These are phyloP conservation scores for Xanthoparmelia taractica DNA, from an alignment of 495 filamentous ascomycete species.

Conservation along the genomic window DNA sequence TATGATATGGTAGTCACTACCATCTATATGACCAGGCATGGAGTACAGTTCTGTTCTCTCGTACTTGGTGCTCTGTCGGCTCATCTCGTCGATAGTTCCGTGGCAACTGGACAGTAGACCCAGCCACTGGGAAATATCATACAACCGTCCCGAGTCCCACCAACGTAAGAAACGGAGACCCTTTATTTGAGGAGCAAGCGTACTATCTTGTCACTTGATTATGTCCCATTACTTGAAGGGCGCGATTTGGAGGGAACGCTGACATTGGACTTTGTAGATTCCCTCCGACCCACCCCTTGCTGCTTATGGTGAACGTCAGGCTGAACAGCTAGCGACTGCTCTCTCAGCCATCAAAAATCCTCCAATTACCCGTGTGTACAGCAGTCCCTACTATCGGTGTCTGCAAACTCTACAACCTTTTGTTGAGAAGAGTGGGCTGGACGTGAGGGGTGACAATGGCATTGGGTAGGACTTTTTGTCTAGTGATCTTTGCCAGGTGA, in stretches of 20 bases:
- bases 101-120: slow-evolving; percentile 77
- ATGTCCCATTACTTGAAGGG: neutral
- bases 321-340: slow-evolving; percentile 65
- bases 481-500: neutral
- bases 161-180: slow-evolving; percentile 30
- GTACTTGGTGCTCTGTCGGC: neutral
- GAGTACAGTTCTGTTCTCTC: slow-evolving; percentile 43
- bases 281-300: slow-evolving; percentile 81
- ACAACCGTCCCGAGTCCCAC: slow-evolving; percentile 65
- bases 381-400: slow-evolving; percentile 84
- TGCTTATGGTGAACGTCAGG: slow-evolving; percentile 74
- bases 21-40: slow-evolving; percentile 81
- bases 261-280: slow-evolving; percentile 33
- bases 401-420: slow-evolving; percentile 67
- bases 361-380: slow-evolving; percentile 69
- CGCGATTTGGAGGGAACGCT: neutral
- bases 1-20: slow-evolving; percentile 31
- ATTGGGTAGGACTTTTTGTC: slow-evolving; percentile 43
- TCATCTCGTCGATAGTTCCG: slow-evolving; percentile 57
- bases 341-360: slow-evolving; percentile 51
- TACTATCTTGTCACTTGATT: neutral
- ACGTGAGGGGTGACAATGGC: slow-evolving; percentile 65
- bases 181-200: neutral
- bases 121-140: slow-evolving; percentile 62
- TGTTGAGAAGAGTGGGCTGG: slow-evolving; percentile 45